Conservation (phyloP, 441 rosid species). For the Geranium incanum region DNA sequence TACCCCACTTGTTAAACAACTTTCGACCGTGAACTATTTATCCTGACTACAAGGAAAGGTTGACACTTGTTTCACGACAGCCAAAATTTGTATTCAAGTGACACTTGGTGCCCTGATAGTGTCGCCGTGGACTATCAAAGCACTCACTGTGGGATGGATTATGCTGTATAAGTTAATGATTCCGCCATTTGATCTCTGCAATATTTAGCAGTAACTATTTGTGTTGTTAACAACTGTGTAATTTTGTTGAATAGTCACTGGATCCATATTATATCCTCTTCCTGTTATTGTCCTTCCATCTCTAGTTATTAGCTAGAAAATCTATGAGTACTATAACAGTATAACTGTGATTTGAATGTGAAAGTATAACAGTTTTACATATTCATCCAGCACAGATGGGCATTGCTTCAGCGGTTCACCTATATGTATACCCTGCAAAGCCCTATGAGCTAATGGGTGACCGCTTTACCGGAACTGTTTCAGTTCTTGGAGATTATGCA, state of each 20-base stretch:
- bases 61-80: no score
- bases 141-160: no score
- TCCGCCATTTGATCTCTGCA: no score
- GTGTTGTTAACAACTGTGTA: no score
- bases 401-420: constrained; percentile 92
- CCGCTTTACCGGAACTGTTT: constrained; percentile 60
- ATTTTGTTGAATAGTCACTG: background rate
- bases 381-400: constrained; percentile 94
- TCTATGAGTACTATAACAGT: background rate
- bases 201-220: no score
- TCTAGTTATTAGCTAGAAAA: background rate
- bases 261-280: background rate
- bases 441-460: constrained; percentile 95
- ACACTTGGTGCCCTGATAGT: no score
- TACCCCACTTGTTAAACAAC: no score
- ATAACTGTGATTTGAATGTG: background rate
- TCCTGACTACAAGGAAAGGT: no score
- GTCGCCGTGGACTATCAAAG: no score
- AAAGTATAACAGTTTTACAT: constrained; percentile 22
- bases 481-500: constrained; percentile 96
- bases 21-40: no score
- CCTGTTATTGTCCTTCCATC: background rate
- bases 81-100: no score
- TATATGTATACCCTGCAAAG: constrained; percentile 87
- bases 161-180: no score